Evolutionary conservation across 2,329 filamentous ascomycete genomes (phyloP).

Genomic region (Colletotrichum sp.): DNA sequence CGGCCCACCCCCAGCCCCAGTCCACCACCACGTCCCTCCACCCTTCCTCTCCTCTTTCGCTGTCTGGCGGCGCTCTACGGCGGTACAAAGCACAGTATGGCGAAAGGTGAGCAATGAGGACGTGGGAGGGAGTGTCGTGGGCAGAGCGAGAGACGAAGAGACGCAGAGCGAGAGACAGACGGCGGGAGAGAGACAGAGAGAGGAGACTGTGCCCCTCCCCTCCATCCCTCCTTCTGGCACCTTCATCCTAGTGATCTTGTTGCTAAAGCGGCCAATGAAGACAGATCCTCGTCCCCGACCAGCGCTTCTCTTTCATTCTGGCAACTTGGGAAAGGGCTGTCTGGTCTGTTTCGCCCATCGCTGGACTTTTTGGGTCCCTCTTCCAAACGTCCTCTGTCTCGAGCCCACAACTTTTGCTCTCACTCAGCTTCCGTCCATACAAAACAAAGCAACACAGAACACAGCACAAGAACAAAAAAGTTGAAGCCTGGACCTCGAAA

Average conservation of each 20-base stretch:
- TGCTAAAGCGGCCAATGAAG: conserved; percentile 11
- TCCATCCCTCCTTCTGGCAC: conserved; percentile 15
- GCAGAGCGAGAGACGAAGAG: not conserved
- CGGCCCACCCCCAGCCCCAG: not conserved
- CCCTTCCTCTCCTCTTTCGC: conserved; percentile 8
- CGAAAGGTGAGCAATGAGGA: not conserved
- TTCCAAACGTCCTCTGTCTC: conserved; percentile 13
- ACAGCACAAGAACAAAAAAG: not conserved
- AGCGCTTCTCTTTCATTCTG: conserved; percentile 11
- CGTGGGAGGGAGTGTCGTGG: conserved; percentile 1
- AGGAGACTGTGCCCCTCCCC: conserved; percentile 1
- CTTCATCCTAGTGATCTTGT: conserved; percentile 13
- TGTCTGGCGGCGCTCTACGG: not conserved
- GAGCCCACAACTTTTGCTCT: conserved; percentile 19
- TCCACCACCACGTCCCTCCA: conserved; percentile 1
- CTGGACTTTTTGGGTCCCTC: conserved; percentile 3
- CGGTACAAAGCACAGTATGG: not conserved
- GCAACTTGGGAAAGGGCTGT: conserved; percentile 10
- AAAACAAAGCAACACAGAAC: not conserved
- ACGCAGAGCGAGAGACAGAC: not conserved
- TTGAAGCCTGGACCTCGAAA: conserved; percentile 17
- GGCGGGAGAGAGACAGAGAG: not conserved
- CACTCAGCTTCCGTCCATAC: not conserved
- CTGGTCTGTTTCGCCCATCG: conserved; percentile 18
- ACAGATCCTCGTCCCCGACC: conserved; percentile 15